phyloP scores from a whole-genome alignment of 768 basidiomycete species.

The Coprinellus aureogranulatus region DNA sequence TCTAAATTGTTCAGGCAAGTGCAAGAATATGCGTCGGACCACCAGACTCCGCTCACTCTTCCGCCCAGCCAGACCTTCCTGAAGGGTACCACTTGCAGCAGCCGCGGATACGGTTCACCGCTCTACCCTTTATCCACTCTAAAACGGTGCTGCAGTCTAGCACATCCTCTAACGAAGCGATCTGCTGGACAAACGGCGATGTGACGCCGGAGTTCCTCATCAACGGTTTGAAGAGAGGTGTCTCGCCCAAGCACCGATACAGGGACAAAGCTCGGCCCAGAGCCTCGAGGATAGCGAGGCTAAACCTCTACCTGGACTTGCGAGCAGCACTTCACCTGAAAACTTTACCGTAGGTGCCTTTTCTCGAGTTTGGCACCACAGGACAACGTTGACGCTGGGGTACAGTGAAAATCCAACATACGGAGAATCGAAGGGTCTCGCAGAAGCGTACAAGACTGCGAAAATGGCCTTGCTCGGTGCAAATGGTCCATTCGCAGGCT shows the following conservation, averaged over 20 bases:
- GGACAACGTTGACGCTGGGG: not conserved
- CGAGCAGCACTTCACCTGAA: slow-evolving; percentile 3
- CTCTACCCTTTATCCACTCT: slow-evolving; percentile 57
- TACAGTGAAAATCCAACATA: slow-evolving; percentile 3
- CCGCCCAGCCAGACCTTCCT: slow-evolving; percentile 49
- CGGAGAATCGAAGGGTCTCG: slow-evolving; percentile 5
- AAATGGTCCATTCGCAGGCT: slow-evolving; percentile 55
- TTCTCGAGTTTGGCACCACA: too few relatives aligned
- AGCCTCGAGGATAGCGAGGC: slow-evolving; percentile 41
- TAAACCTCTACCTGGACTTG: slow-evolving; percentile 40
- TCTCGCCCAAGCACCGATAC: slow-evolving; percentile 67
- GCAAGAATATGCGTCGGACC: too few relatives aligned
- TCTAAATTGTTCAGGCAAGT: slow-evolving; percentile 30
- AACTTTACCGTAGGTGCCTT: not conserved
- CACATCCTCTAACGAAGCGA: slow-evolving; percentile 69
- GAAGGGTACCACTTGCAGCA: slow-evolving; percentile 45
- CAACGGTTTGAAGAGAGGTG: slow-evolving; percentile 77
- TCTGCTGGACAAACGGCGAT: slow-evolving; percentile 67
- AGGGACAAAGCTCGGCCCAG: slow-evolving; percentile 48
- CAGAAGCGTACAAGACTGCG: slow-evolving; percentile 41
- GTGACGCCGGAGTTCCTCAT: slow-evolving; percentile 58
- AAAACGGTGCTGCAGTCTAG: slow-evolving; percentile 34
- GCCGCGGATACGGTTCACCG: slow-evolving; percentile 60
- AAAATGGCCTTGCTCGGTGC: slow-evolving; percentile 46
- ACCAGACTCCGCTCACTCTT: too few relatives aligned